Evolutionary conservation across 2,329 filamentous ascomycete genomes (phyloP).

Genomic region (Tympanopsis confertula): DNA sequence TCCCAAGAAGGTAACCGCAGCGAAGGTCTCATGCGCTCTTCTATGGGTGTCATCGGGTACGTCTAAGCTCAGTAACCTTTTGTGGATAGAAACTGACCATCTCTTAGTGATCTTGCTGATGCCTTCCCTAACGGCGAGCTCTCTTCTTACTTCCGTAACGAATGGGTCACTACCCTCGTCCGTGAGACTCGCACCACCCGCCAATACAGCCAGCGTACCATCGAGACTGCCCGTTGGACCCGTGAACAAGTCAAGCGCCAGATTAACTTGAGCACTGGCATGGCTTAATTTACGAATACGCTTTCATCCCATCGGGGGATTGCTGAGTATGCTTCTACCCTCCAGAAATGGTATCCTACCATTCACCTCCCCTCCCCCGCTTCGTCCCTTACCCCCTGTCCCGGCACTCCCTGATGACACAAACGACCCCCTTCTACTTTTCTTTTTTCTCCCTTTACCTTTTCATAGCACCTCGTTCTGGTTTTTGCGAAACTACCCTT

Average conservation of each 20-base stretch:
- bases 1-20: slow-evolving; percentile 76
- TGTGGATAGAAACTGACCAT: slow-evolving; percentile 19
- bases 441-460: neutral
- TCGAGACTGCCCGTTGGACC: slow-evolving; percentile 93
- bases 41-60: slow-evolving; percentile 95
- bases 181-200: slow-evolving; percentile 84
- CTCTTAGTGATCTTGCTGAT: slow-evolving; percentile 73
- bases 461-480: neutral
- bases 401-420: neutral
- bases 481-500: neutral
- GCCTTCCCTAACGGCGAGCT: slow-evolving; percentile 87
- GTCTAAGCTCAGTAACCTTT: slow-evolving; percentile 14
- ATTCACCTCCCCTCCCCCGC: neutral
- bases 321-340: neutral
- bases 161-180: slow-evolving; percentile 82
- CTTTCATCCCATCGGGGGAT: no score
- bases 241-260: slow-evolving; percentile 96
- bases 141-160: slow-evolving; percentile 70
- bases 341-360: neutral
- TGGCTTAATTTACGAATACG: no score
- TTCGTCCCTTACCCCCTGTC: neutral
- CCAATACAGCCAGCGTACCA: slow-evolving; percentile 73
- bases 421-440: neutral
- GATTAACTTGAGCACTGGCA: slow-evolving; percentile 32
- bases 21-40: slow-evolving; percentile 81